Evolutionary conservation across 2,329 filamentous ascomycete genomes (phyloP), one percentile per base, ranked within the genome.

Genomic region (Pyricularia sp.): DNA sequence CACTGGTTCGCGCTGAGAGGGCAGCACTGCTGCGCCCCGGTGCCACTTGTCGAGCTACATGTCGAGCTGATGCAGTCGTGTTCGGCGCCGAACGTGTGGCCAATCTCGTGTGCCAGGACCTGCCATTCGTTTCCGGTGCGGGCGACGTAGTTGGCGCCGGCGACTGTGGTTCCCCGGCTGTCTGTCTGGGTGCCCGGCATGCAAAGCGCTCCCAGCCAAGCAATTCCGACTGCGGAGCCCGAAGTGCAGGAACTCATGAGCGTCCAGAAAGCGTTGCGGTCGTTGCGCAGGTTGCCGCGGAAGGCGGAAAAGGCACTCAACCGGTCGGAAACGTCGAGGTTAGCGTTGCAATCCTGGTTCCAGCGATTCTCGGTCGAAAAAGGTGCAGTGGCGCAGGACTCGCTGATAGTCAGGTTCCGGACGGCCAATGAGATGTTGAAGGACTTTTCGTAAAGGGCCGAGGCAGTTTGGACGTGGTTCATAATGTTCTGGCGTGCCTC

Each of bases 401-500:
- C 88, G 69, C 87, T 92, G 70, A 97, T 87, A 33, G 93, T 91
- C 68, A 99, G 79, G 75, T 97, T 97, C 72, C 90, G 88, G 70
- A 99, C 87, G 63, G 93, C 95, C 50, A 99, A 87, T 0, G 94
- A 94, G 74, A 99, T 94, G 79, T 97, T 97, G 82, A 99, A 98
- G 7, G 92, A 92, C 73, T 84, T 88, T 78, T 99, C 95, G 76
- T 94, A 99, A 7, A 97, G 81, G 71, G 88, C 87, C 1, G 94
- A 97, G 0, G 95, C 95, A 61, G 88, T 84, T 80, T 97, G 97
- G 77, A 99, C 91, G 76, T 92, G 85, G 68, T 82, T 84, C 73
- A 99, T 93, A 71, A 99, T 86, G 76, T 95, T 95, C 71, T 85
- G 78, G 69, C 89, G 85, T 26, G 90, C 86, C n/a, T 87, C 82